Conservation (phyloP, 2,329 filamentous ascomycete genomes). For the Leptographium procerum region DNA sequence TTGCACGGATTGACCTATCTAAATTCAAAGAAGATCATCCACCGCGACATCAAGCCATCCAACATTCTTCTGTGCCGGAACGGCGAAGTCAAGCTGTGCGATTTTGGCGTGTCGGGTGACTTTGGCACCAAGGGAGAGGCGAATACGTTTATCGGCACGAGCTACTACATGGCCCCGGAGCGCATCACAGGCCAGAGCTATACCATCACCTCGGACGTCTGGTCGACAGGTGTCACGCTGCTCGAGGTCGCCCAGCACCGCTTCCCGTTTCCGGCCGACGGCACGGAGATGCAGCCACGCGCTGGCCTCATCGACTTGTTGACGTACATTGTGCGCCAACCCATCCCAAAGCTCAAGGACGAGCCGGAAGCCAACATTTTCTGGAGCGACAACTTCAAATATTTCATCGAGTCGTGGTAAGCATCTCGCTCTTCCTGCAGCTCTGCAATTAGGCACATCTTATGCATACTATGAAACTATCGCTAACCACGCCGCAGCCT, state of each 20-base stretch:
- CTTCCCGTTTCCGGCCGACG: conserved; percentile 95
- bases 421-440: conserved; percentile 21
- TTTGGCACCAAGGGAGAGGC: conserved; percentile 98
- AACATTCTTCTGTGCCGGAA: conserved; percentile 90
- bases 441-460: neutral
- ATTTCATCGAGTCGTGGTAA: conserved; percentile 98
- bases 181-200: conserved; percentile 96
- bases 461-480: neutral
- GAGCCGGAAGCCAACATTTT: conserved; percentile 80
- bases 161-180: conserved; percentile 98
- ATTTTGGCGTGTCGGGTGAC: conserved; percentile 95
- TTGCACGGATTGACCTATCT: conserved; percentile 89
- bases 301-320: conserved; percentile 89
- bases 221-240: conserved; percentile 91
- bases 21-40: conserved; percentile 92
- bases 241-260: conserved; percentile 99
- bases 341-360: conserved; percentile 90
- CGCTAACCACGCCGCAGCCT: conserved; percentile 45
- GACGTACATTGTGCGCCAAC: conserved; percentile 94
- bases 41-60: conserved; percentile 96
- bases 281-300: conserved; percentile 86
- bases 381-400: conserved; percentile 97
- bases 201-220: conserved; percentile 96
- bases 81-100: conserved; percentile 93
- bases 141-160: conserved; percentile 97